These are phyloP conservation scores for Tillandsia fasciculata DNA, from an alignment of 176 grass and related monocot species.

Conservation along the genomic window DNA sequence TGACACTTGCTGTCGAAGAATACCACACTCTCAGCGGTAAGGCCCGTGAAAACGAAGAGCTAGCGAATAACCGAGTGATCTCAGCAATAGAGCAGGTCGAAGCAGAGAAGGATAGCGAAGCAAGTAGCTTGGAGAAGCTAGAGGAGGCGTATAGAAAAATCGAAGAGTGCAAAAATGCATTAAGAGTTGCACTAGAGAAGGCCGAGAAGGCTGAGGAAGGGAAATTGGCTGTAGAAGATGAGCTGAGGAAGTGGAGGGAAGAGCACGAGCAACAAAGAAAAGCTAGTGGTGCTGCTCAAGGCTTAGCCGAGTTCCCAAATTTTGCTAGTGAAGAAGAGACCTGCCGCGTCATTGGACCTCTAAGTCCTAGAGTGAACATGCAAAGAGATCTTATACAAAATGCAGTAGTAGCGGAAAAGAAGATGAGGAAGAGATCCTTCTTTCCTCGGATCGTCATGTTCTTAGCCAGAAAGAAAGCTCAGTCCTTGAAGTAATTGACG, in stretches of 20 bases:
- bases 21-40: slow-evolving; percentile 49
- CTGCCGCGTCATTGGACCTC: slow-evolving; percentile 6
- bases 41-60: slow-evolving; percentile 42
- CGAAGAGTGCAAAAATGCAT: slow-evolving; percentile 26
- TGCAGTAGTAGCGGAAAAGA: background rate
- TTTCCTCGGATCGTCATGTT: slow-evolving; percentile 54
- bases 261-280: slow-evolving; percentile 36
- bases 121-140: slow-evolving; percentile 34
- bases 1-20: slow-evolving; percentile 45
- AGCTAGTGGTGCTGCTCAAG: background rate
- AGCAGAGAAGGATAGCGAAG: slow-evolving; percentile 58
- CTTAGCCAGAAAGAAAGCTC: slow-evolving; percentile 51
- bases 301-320: slow-evolving; percentile 17
- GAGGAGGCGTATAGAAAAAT: slow-evolving; percentile 36
- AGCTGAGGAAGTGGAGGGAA: slow-evolving; percentile 46
- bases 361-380: slow-evolving; percentile 21
- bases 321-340: slow-evolving; percentile 9
- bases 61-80: slow-evolving; percentile 42
- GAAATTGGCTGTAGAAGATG: slow-evolving; percentile 51
- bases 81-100: slow-evolving; percentile 49
- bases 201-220: slow-evolving; percentile 23
- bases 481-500: slow-evolving; percentile 20
- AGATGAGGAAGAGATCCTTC: slow-evolving; percentile 33
- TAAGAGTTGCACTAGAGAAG: slow-evolving; percentile 44
- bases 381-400: slow-evolving; percentile 23